Conservation (phyloP, 2,329 filamentous ascomycete genomes). For the Botrytis fragariae region DNA sequence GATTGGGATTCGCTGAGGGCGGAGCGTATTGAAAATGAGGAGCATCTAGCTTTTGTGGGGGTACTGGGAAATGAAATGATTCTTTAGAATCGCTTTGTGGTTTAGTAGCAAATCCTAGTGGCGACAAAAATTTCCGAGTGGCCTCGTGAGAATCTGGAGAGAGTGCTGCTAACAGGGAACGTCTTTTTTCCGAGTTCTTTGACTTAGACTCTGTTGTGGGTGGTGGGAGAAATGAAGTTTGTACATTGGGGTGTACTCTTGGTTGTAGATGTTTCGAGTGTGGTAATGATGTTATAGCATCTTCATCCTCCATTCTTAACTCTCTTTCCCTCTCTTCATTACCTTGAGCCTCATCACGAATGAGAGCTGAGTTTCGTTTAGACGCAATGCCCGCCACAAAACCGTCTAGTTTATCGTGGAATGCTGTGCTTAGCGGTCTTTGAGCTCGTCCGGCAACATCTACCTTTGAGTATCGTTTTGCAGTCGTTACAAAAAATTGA, state of each 20-base stretch:
- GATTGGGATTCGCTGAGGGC: constrained; percentile 43
- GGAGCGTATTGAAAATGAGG: constrained; percentile 62
- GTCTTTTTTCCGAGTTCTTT: constrained; percentile 49
- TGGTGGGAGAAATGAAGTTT: constrained; percentile 35
- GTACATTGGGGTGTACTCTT: constrained; percentile 41
- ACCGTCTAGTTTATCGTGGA: constrained; percentile 84
- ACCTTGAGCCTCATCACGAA: constrained; percentile 76
- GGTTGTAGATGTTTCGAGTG: constrained; percentile 62
- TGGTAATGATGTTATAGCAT: constrained; percentile 78
- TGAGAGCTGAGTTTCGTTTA: constrained; percentile 81
- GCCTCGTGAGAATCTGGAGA: constrained; percentile 43
- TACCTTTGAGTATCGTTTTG: constrained; percentile 47
- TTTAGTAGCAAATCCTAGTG: constrained; percentile 15
- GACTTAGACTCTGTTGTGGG: constrained; percentile 44
- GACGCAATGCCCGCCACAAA: constrained; percentile 84
- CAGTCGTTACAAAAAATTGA: constrained; percentile 89
- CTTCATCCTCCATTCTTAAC: constrained; percentile 77
- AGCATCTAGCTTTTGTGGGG: constrained; percentile 45
- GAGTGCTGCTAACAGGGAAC: constrained; percentile 14
- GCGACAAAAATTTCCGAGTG: constrained; percentile 36
- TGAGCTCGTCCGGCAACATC: constrained; percentile 47
- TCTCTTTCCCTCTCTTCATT: constrained; percentile 77
- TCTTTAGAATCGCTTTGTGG: constrained; percentile 27
- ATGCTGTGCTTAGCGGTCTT: constrained; percentile 67
- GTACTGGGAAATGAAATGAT: constrained; percentile 58